Base-by-base conservation (phyloP, 495 filamentous ascomycete genomes). In the Aeminium ludgeri region DNA sequence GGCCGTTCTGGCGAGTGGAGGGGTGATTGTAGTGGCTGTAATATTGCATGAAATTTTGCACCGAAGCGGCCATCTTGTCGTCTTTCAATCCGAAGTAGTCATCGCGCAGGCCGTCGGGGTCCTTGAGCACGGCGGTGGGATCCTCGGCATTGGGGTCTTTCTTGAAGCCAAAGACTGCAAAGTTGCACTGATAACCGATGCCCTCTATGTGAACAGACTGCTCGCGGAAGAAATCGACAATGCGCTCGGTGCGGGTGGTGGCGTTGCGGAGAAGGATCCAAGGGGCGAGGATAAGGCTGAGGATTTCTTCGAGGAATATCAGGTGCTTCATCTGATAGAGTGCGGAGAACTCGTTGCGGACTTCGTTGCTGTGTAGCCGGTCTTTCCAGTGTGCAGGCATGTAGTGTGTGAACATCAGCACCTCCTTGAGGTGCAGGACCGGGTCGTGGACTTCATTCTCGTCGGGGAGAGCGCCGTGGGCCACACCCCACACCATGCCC, bases 131-230 rank as follows among this genome's bases (percentile, higher is more conserved):
- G 19, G 64, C 59, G 18, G 63, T 64, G 28, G 50, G 41, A 51
- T 57, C 41, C 16, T 44, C 49, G 38, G 66, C 74, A 42, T 77
- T 76, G 13, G 70, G 63, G 19, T 76, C 81, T 52, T 80, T 86
- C 57, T 93, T 82, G 65, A 96, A 97, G 48, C 94, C 82, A 49
- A 97, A 97, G n/a, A 93, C 83, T 15, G 86, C 89, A 61, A 93
- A 95, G 11, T 83, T 91, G 58, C 89, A 97, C 15, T 96, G 82
- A 54, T 92, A 84, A 28, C 89, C 89, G 42, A 97, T 69, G 0
- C 89, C 89, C 61, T 97, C 91, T 10, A 97, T 85, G 51, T 96
- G 87, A 15, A 97, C 74, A 1, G 89, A 94, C 53, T 94, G 95
- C 55, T 97, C 89, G 12, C 89, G 73, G 62, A 97, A 95, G 61